Percentiles rank a stretch among this genome's conserved stretches.
Evolutionary conservation across 202 grass and related monocot genomes (phyloP).

Genomic region (Panicum hallii): DNA sequence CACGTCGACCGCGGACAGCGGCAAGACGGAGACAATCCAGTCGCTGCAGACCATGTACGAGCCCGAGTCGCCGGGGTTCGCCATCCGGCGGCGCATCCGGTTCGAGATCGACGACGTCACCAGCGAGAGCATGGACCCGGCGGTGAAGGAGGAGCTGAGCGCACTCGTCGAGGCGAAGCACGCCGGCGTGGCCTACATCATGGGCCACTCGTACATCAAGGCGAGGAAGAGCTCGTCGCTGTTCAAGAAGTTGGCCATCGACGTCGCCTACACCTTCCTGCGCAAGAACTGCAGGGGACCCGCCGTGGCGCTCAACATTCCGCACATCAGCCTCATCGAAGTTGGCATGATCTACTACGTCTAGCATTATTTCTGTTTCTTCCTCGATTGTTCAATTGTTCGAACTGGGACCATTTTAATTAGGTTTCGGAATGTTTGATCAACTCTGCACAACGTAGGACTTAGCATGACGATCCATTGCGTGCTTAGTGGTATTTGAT

Average conservation of each 20-base stretch:
- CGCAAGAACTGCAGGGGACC: slow-evolving; percentile 77
- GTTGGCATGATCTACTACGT: slow-evolving; percentile 94
- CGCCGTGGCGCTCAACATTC: slow-evolving; percentile 64
- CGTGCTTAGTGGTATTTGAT: background rate
- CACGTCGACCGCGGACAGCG: background rate
- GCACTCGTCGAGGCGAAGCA: slow-evolving; percentile 62
- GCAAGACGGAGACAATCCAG: slow-evolving; percentile 56
- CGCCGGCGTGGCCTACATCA: slow-evolving; percentile 74
- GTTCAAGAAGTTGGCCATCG: slow-evolving; percentile 67
- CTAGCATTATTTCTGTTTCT: background rate
- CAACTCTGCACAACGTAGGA: background rate
- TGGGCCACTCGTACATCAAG: slow-evolving; percentile 78
- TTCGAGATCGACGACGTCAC: slow-evolving; percentile 57
- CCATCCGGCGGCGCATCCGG: slow-evolving; percentile 42
- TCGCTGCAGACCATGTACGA: slow-evolving; percentile 70
- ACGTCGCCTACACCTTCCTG: slow-evolving; percentile 72
- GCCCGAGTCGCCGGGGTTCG: slow-evolving; percentile 53
- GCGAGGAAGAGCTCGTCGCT: slow-evolving; percentile 69
- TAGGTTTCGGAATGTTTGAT: background rate
- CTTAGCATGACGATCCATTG: background rate
- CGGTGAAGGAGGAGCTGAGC: slow-evolving; percentile 50
- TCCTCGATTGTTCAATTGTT: background rate
- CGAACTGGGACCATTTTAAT: background rate
- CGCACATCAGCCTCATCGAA: slow-evolving; percentile 80
- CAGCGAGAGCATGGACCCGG: slow-evolving; percentile 34